Percentiles rank a stretch among this genome's conserved stretches.
Conservation (phyloP, 2,329 filamentous ascomycete species). For the Aspergillus neoniger region DNA sequence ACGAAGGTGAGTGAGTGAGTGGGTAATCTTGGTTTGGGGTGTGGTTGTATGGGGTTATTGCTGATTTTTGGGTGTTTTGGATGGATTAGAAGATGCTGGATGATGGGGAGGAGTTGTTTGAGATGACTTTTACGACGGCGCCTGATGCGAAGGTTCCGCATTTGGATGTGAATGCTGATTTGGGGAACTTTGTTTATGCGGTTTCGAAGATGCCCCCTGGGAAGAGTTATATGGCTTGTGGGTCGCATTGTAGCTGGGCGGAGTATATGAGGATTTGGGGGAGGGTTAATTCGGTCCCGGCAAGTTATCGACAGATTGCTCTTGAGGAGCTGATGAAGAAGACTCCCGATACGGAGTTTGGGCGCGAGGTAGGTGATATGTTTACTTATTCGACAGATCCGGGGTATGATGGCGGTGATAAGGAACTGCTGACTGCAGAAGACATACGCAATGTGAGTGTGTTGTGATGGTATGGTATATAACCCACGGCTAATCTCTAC, state of each 20-base stretch:
- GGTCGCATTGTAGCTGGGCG: conserved; percentile 50
- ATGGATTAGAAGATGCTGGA: background rate
- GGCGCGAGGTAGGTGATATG: conserved; percentile 51
- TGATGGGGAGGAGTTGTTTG: conserved; percentile 34
- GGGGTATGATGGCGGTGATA: conserved; percentile 52
- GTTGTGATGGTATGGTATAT: background rate
- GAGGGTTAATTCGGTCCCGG: conserved; percentile 35
- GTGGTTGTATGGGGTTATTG: background rate
- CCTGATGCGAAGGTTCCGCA: conserved; percentile 47
- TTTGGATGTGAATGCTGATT: conserved; percentile 50
- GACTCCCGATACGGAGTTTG: conserved; percentile 45
- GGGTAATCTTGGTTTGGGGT: background rate
- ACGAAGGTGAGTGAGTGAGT: conserved; percentile 42
- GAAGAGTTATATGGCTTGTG: conserved; percentile 53
- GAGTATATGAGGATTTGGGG: conserved; percentile 51
- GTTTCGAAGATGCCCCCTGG: conserved; percentile 54
- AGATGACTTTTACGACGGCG: conserved; percentile 52
- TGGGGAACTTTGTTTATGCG: conserved; percentile 53
- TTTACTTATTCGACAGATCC: conserved; percentile 51
- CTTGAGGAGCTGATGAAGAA: conserved; percentile 45
- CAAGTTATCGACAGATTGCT: conserved; percentile 45
- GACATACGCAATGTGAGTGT: conserved; percentile 48
- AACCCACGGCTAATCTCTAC: background rate
- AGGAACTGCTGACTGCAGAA: conserved; percentile 46
- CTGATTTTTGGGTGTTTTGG: background rate